phyloP scores from a whole-genome alignment of 1,284 basidiomycete genomes.

The Cystobasidium sp. region DNA sequence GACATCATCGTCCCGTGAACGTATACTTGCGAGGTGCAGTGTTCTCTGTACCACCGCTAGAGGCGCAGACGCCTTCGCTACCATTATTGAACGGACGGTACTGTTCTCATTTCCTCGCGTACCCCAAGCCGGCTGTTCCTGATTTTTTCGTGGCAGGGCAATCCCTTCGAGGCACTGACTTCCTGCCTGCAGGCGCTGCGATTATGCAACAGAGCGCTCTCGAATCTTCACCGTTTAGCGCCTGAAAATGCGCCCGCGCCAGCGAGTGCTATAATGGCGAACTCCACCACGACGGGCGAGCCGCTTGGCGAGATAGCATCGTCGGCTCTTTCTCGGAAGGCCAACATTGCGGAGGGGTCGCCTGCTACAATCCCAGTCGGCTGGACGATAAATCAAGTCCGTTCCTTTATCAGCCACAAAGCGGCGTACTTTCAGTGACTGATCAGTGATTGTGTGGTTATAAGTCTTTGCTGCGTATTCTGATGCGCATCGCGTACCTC shows the following conservation, averaged over 20 bases:
- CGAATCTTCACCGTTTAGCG: constrained; percentile 68
- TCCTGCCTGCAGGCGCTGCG: constrained; percentile 73
- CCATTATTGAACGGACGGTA: constrained; percentile 56
- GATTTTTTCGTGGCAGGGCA: constrained; percentile 62
- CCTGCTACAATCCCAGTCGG: background rate
- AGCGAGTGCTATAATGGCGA: too few relatives aligned
- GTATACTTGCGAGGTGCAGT: constrained; percentile 68
- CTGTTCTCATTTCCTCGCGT: background rate
- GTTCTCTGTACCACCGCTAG: constrained; percentile 59
- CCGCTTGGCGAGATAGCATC: background rate
- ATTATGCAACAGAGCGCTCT: constrained; percentile 76
- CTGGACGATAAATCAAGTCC: constrained; percentile 6
- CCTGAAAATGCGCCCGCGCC: constrained; percentile 41
- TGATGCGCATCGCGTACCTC: constrained; percentile 37
- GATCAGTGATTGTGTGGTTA: background rate
- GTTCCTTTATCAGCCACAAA: background rate
- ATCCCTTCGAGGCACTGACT: constrained; percentile 66
- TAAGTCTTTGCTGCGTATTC: background rate
- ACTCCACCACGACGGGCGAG: constrained; percentile 44
- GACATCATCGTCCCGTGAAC: constrained; percentile 67
- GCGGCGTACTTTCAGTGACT: background rate
- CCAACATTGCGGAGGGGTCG: background rate
- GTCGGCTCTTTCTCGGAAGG: background rate
- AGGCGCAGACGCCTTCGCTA: constrained; percentile 68
- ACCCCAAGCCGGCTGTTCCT: background rate